A percentile compares a stretch with the other conserved stretches of the same genome.
Evolutionary conservation across 345 rosid genomes (phyloP).

Genomic region (Schrenkiella parvula): DNA sequence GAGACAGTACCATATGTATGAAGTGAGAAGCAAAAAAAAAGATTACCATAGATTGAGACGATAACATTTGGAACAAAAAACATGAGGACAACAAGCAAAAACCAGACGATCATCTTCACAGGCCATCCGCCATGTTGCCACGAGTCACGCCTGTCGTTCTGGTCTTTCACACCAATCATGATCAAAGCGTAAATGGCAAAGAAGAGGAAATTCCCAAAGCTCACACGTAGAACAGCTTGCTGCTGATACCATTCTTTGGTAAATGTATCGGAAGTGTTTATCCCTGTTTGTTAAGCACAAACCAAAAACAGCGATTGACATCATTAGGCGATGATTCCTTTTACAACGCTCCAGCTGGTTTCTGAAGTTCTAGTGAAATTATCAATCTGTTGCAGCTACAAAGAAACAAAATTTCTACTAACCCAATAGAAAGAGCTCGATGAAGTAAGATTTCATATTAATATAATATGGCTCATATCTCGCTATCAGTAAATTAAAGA

Average conservation of each 20-base stretch:
- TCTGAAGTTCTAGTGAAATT: neutral
- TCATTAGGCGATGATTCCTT: neutral
- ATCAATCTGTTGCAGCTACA: constrained; percentile 1
- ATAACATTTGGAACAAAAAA: constrained; percentile 77
- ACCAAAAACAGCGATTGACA: neutral
- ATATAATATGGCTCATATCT: no score
- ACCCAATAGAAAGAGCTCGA: neutral
- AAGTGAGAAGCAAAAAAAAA: neutral
- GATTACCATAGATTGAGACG: constrained; percentile 68
- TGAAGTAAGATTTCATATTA: neutral
- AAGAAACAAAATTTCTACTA: constrained; percentile 5
- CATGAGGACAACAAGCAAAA: constrained; percentile 78
- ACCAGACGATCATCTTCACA: constrained; percentile 83
- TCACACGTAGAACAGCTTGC: constrained; percentile 94
- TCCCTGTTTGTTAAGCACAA: constrained; percentile 54
- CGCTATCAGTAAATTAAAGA: no score
- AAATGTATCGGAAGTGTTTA: constrained; percentile 54
- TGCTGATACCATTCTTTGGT: constrained; percentile 80
- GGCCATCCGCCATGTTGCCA: constrained; percentile 98
- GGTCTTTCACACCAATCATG: constrained; percentile 94
- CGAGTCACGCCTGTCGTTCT: constrained; percentile 83
- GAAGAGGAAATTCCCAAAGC: constrained; percentile 86
- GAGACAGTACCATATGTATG: neutral
- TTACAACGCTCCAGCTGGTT: neutral
- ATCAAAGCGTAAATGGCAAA: constrained; percentile 65